Evolutionary conservation across 345 rosid species (phyloP), one percentile per base, ranked within the genome.

Genomic region (Anastatica hierochuntica): DNA sequence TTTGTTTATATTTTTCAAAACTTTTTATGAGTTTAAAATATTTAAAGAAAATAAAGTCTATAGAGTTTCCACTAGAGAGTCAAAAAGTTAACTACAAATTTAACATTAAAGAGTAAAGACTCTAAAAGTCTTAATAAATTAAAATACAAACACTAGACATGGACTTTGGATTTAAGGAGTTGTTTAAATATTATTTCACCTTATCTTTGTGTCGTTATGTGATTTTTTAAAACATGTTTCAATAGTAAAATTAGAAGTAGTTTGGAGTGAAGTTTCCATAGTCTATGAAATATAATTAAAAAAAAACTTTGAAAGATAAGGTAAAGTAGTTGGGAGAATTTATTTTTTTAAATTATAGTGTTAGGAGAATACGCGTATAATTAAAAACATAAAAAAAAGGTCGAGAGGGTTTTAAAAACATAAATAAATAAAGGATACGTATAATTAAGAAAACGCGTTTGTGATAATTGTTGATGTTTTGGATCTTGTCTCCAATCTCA

Each of bases 381-480:
- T 13, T 4, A 35, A 7, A 49, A 47, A 47, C 38, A n/a, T n/a
- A n/a, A n/a, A 41, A 48, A 59, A 23, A 49, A 60, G 21, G 39
- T 48, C 2, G 24, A 38, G 21, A 27, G 21, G 2, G 12, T n/a
- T 37, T 13, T 4, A 35, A 7, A 49, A 47, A 47, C 38, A n/a
- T n/a, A n/a, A n/a, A n/a, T n/a, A n/a, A n/a, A n/a, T n/a, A n/a
- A n/a, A n/a, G n/a, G n/a, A n/a, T n/a, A n/a, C n/a, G n/a, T n/a
- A n/a, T 37, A 18, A 35, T 34, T 40, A 33, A 65, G 53, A 57
- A 34, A 55, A 69, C 79, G 77, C 79, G 82, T n/a, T 69, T 49
- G 58, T 46, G 21, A 60, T 74, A 35, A 72, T 69, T 59, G 61
- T 52, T 43, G 60, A 53, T 49, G 71, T 56, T 59, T n/a, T 61